Conservation (phyloP, 1,139 yeast species). For the Protomyces arabidopsidicola region DNA sequence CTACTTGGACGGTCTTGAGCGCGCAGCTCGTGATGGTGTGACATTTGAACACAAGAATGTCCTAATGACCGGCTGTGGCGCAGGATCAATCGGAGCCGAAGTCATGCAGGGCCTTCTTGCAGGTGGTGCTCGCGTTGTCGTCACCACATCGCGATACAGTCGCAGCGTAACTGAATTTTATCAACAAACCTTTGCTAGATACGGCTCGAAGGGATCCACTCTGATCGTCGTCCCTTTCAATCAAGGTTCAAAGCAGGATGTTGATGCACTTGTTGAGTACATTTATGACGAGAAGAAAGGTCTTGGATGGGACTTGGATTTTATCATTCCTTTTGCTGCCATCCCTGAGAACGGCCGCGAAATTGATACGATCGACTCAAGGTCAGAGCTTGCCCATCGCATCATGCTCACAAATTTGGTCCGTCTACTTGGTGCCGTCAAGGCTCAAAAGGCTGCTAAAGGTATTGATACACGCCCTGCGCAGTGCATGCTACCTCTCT, state of each 20-base stretch:
- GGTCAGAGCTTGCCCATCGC: conserved; percentile 95
- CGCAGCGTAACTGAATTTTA: conserved; percentile 92
- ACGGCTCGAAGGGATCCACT: conserved; percentile 86
- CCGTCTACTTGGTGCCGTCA: conserved; percentile 86
- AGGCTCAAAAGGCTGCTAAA: conserved; percentile 66
- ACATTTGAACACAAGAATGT: conserved; percentile 85
- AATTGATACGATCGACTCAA: conserved; percentile 84
- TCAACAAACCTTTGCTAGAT: conserved; percentile 86
- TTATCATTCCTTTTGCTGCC: conserved; percentile 94
- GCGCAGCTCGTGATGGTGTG: conserved; percentile 86
- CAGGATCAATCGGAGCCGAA: conserved; percentile 97
- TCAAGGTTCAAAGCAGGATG: conserved; percentile 85
- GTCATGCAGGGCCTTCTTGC: conserved; percentile 87
- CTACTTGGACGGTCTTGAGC: conserved; percentile 85
- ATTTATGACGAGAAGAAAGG: conserved; percentile 89
- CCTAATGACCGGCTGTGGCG: conserved; percentile 96
- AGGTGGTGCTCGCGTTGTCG: conserved; percentile 97
- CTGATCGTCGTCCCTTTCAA: conserved; percentile 96
- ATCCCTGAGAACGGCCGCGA: conserved; percentile 98
- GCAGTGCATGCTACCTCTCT: conserved; percentile 89
- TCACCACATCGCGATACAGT: conserved; percentile 92
- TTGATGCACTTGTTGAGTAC: conserved; percentile 74
- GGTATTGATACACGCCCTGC: conserved; percentile 95
- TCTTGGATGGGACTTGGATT: conserved; percentile 97
- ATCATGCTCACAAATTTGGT: conserved; percentile 93